A percentile compares a stretch with the other conserved stretches of the same genome.
These are phyloP conservation scores for Fusarium nygamai DNA, from an alignment of 2,329 filamentous ascomycete genomes.

Conservation along the genomic window DNA sequence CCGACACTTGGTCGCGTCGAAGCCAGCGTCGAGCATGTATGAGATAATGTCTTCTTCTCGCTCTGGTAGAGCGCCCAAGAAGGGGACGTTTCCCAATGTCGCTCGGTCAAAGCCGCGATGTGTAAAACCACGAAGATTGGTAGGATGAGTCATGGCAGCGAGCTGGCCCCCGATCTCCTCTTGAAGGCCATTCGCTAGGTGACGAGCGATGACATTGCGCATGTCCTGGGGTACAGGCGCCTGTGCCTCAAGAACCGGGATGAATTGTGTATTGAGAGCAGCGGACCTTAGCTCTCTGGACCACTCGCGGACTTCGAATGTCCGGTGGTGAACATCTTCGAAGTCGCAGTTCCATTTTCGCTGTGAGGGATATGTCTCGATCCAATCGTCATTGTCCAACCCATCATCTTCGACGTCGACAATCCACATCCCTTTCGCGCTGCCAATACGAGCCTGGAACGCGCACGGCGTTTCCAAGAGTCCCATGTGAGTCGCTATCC, in stretches of 20 bases:
- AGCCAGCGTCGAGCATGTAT: conserved; percentile 68
- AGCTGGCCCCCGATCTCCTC: conserved; percentile 63
- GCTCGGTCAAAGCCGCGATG: conserved; percentile 54
- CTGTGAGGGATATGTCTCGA: conserved; percentile 74
- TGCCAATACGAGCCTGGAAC: conserved; percentile 76
- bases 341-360: conserved; percentile 71
- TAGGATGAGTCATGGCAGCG: conserved; percentile 59
- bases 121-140: conserved; percentile 65
- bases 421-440: conserved; percentile 81
- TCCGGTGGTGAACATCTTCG: conserved; percentile 61
- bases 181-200: conserved; percentile 61
- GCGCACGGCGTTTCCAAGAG: conserved; percentile 67
- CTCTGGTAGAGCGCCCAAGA: conserved; percentile 61
- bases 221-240: conserved; percentile 58
- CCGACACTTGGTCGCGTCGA: conserved; percentile 59
- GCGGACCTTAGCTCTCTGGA: conserved; percentile 53
- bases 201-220: conserved; percentile 57
- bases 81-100: conserved; percentile 52
- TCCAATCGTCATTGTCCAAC: conserved; percentile 64
- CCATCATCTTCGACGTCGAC: conserved; percentile 60
- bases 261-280: conserved; percentile 72
- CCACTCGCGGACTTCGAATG: conserved; percentile 69
- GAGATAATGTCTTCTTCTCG: conserved; percentile 61
- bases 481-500: conserved; percentile 61
- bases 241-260: conserved; percentile 73